Evolutionary conservation across 2,329 filamentous ascomycete species (phyloP).

Genomic region (Amauroascus niger): DNA sequence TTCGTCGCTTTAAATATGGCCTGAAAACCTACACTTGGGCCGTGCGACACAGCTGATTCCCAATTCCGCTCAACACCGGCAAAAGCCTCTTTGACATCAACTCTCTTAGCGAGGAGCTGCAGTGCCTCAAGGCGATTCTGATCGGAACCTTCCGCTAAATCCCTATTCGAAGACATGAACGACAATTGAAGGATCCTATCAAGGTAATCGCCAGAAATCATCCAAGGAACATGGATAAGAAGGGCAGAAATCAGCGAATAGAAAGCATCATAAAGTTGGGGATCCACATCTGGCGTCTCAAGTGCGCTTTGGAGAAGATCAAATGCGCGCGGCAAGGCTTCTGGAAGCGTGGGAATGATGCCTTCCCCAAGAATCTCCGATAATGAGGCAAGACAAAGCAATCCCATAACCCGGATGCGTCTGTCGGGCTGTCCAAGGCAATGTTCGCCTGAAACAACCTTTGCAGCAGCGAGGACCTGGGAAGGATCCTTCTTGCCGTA

Average conservation of each 20-base stretch:
- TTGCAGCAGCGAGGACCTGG: conserved; percentile 63
- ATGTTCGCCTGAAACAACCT: conserved; percentile 63
- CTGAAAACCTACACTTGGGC: conserved; percentile 34
- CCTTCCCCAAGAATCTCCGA: conserved; percentile 80
- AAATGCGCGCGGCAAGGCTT: conserved; percentile 62
- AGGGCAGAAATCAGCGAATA: conserved; percentile 72
- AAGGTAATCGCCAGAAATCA: conserved; percentile 68
- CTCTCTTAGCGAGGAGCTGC: conserved; percentile 62
- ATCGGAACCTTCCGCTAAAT: conserved; percentile 52
- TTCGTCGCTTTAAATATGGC: neutral
- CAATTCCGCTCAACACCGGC: conserved; percentile 64
- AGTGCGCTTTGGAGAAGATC: conserved; percentile 60
- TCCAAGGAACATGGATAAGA: conserved; percentile 76
- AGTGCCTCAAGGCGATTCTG: conserved; percentile 60
- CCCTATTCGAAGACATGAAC: conserved; percentile 57
- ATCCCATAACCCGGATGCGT: conserved; percentile 68
- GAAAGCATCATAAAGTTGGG: conserved; percentile 67
- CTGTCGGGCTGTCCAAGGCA: conserved; percentile 67
- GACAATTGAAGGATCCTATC: conserved; percentile 63
- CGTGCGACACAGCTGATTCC: conserved; percentile 51
- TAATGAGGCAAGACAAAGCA: conserved; percentile 79
- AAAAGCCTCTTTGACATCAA: conserved; percentile 69
- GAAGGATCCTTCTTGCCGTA: conserved; percentile 87
- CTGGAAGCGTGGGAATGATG: conserved; percentile 72
- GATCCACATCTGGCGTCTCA: conserved; percentile 43